phyloP scores from a whole-genome alignment of 371 early-diverging fungal species.

The Zychaea mexicana region DNA sequence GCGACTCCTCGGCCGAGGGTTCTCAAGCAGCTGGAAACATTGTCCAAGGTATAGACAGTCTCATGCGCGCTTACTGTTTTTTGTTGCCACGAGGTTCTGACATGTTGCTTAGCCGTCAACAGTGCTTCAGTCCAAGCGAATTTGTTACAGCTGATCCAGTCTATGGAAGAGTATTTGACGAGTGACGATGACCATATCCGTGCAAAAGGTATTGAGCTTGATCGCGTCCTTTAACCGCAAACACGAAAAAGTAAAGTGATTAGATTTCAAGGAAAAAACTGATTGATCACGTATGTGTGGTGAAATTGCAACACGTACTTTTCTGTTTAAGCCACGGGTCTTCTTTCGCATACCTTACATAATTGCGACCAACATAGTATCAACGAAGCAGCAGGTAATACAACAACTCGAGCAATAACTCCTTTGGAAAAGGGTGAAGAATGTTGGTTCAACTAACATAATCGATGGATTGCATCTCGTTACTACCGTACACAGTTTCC shows the following conservation, averaged over 20 bases:
- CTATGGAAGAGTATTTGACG: slow-evolving; percentile 78
- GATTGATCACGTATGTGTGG: background rate
- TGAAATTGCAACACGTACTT: background rate
- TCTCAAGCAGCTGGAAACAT: slow-evolving; percentile 27
- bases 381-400: slow-evolving; percentile 53
- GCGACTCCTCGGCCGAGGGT: slow-evolving; percentile 33
- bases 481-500: slow-evolving; percentile 50
- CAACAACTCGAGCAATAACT: too few species aligned
- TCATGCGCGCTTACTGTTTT: background rate
- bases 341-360: slow-evolving; percentile 53
- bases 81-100: too few species aligned
- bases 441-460: too few species aligned
- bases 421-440: too few species aligned
- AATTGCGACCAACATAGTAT: slow-evolving; percentile 38
- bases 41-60: slow-evolving; percentile 22
- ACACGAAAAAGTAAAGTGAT: background rate
- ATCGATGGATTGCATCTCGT: too few species aligned
- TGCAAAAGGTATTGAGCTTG: slow-evolving; percentile 69
- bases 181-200: slow-evolving; percentile 83
- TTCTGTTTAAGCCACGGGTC: slow-evolving; percentile 43
- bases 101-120: slow-evolving; percentile 48
- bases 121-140: slow-evolving; percentile 39
- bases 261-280: background rate
- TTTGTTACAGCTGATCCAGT: slow-evolving; percentile 73
- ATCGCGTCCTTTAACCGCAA: background rate